Evolutionary conservation across 1,284 basidiomycete species (phyloP).

Genomic region (Lentinus polychrous): DNA sequence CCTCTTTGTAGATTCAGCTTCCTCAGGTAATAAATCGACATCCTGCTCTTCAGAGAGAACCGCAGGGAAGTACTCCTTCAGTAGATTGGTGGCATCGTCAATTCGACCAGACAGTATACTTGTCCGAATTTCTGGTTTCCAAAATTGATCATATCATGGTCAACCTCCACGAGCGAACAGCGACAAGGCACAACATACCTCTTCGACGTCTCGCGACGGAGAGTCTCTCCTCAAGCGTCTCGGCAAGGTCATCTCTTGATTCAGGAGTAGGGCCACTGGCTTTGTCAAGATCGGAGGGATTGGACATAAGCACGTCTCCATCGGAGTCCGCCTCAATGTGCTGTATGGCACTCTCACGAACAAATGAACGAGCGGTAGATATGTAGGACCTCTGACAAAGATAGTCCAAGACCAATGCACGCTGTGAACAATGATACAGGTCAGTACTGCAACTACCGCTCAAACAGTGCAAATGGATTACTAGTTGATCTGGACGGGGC

Average conservation of each 20-base stretch:
- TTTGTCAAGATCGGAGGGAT: conserved; percentile 18
- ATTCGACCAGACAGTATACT: conserved; percentile 66
- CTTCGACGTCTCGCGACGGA: conserved; percentile 46
- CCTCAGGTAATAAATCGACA: conserved; percentile 1
- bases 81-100: conserved; percentile 56
- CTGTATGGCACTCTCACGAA: conserved; percentile 52
- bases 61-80: conserved; percentile 63
- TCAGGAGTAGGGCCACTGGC: conserved; percentile 10
- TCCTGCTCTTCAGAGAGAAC: conserved; percentile 42
- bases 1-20: conserved; percentile 7
- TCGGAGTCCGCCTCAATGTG: conserved; percentile 49
- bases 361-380: conserved; percentile 65
- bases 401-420: conserved; percentile 75
- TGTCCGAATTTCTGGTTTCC: conserved; percentile 53
- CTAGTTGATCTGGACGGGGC: conserved; percentile 13
- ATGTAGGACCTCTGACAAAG: conserved; percentile 70
- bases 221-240: conserved; percentile 32
- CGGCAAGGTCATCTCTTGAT: conserved; percentile 9
- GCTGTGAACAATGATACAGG: conserved; percentile 30
- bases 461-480: conserved; percentile 1
- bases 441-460: no score
- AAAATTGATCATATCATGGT: background rate
- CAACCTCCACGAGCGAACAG: background rate
- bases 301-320: conserved; percentile 51
- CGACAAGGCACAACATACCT: conserved; percentile 34